These are phyloP conservation scores for Penicillium angulare DNA, from an alignment of 495 filamentous ascomycete species.

Conservation along the genomic window DNA sequence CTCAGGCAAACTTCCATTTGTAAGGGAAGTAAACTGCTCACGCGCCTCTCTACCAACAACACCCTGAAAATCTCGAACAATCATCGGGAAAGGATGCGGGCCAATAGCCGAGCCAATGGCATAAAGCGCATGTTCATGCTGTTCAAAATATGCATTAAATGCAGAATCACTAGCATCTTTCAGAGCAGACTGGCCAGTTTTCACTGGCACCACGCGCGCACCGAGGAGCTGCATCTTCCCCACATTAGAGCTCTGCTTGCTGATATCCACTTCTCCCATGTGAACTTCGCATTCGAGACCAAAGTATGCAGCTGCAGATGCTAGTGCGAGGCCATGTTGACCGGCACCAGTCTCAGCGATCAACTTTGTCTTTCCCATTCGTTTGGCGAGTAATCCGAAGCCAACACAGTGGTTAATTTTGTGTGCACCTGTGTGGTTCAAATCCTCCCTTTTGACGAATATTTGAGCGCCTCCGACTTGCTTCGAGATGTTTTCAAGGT, in stretches of 20 bases:
- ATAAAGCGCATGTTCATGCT: conserved; percentile 89
- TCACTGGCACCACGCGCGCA: conserved; percentile 81
- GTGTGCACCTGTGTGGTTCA: conserved; percentile 84
- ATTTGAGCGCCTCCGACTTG: conserved; percentile 70
- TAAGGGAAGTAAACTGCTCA: conserved; percentile 56
- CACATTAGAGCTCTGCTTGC: conserved; percentile 90
- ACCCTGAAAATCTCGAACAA: conserved; percentile 92
- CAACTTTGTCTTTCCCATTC: conserved; percentile 87
- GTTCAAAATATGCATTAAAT: conserved; percentile 81
- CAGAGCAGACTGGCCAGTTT: conserved; percentile 79
- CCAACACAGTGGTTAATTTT: conserved; percentile 98
- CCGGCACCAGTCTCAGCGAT: conserved; percentile 97
- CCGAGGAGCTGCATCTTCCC: conserved; percentile 97
- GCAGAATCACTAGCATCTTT: conserved; percentile 97
- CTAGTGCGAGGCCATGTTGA: conserved; percentile 93
- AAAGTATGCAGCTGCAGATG: conserved; percentile 95
- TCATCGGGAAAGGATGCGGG: conserved; percentile 93
- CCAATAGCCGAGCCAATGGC: conserved; percentile 95
- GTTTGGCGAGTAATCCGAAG: conserved; percentile 77
- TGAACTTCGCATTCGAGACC: conserved; percentile 94
- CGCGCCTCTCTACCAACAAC: conserved; percentile 69
- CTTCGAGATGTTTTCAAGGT: conserved; percentile 7
- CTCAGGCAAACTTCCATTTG: not conserved
- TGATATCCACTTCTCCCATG: conserved; percentile 95
- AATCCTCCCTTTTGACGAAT: conserved; percentile 92